A percentile compares a stretch with the other conserved stretches of the same genome.
Conservation (phyloP, 2,329 filamentous ascomycete genomes). For the Aspergillus udagawae region DNA sequence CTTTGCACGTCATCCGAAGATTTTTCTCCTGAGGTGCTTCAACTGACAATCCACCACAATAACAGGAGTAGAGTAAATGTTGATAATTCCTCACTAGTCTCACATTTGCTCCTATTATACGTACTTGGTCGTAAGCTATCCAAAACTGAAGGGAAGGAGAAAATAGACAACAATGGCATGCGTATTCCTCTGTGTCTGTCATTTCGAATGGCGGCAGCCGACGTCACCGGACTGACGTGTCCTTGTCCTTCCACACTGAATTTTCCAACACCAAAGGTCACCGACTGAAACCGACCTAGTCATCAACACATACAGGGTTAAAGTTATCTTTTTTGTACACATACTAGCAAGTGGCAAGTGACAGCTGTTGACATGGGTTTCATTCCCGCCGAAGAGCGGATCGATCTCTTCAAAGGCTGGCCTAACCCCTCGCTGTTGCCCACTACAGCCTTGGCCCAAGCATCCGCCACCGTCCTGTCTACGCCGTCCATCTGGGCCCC, state of each 20-base stretch:
- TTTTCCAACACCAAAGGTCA: not conserved
- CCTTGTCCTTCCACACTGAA: not conserved
- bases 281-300: too few species aligned
- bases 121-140: too few species aligned
- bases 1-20: too few species aligned
- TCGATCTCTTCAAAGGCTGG: slow-evolving; percentile 46
- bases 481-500: slow-evolving; percentile 56
- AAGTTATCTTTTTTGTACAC: not conserved
- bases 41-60: not conserved
- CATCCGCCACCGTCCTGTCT: slow-evolving; percentile 59
- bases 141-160: not conserved
- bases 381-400: slow-evolving; percentile 12
- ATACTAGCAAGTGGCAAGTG: not conserved
- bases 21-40: too few species aligned
- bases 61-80: not conserved
- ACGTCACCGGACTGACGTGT: not conserved
- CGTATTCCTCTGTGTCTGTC: not conserved
- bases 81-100: not conserved
- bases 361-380: not conserved
- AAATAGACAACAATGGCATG: not conserved
- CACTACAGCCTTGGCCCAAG: slow-evolving; percentile 55
- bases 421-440: slow-evolving; percentile 61
- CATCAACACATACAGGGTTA: not conserved
- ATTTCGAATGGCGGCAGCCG: too few species aligned
- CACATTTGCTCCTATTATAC: not conserved